Evolutionary conservation across 371 early-diverging fungal species (phyloP).

Genomic region (Blakeslea trispora): DNA sequence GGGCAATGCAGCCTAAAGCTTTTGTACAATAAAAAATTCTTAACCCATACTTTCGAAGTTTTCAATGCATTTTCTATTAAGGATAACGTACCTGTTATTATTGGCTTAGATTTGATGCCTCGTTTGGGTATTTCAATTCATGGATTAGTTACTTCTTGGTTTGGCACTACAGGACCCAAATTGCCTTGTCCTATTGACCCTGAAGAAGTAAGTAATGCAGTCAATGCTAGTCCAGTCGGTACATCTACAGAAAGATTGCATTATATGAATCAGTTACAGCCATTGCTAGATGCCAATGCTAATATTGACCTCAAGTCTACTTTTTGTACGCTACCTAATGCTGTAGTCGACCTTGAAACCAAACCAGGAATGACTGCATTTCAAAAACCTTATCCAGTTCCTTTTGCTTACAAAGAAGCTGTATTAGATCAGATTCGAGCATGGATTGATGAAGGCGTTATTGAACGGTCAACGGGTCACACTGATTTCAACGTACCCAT

Average conservation of each 20-base stretch:
- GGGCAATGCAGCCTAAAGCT: not conserved
- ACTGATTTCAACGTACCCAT: no score
- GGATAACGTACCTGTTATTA: not conserved
- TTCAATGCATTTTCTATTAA: slow-evolving; percentile 11
- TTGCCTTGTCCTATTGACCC: slow-evolving; percentile 9
- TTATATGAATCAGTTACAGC: not conserved
- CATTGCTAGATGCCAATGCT: not conserved
- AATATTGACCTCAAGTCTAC: no score
- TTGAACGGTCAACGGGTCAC: no score
- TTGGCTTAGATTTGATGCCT: slow-evolving; percentile 12
- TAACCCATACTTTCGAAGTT: slow-evolving; percentile 10
- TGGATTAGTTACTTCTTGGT: slow-evolving; percentile 2
- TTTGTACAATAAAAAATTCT: slow-evolving; percentile 11
- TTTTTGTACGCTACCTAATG: no score
- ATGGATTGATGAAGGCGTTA: not conserved
- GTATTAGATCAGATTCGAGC: not conserved
- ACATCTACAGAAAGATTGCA: not conserved
- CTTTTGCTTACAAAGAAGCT: not conserved
- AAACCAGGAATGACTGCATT: not conserved
- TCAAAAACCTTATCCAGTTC: not conserved
- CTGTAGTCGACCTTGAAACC: no score
- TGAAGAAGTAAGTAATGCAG: not conserved
- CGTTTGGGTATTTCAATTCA: not conserved
- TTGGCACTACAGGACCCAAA: not conserved
- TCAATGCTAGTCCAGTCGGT: not conserved